Conservation (phyloP, 2,329 filamentous ascomycete species). For the Penicillium sp. region DNA sequence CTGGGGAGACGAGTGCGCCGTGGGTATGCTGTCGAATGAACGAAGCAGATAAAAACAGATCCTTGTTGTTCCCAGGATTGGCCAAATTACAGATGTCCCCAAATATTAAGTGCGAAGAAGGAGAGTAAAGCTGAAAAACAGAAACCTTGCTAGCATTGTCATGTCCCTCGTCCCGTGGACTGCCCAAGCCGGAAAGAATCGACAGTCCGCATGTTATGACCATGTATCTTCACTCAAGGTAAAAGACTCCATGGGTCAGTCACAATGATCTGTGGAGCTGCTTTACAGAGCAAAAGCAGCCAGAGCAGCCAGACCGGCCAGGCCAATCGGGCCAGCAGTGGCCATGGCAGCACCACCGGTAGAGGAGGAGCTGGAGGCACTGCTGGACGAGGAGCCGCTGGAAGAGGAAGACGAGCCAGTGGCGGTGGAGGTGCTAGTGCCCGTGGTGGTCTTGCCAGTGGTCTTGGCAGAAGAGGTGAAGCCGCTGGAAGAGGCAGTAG, state of each 20-base stretch:
- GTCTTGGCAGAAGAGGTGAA: conserved; percentile 14
- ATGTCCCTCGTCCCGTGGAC: conserved; percentile 20
- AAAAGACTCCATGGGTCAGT: background rate
- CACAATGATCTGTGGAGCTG: background rate
- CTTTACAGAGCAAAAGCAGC: conserved; percentile 46
- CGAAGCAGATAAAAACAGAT: conserved; percentile 6
- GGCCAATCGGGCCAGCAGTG: conserved; percentile 42
- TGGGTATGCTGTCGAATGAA: conserved; percentile 13
- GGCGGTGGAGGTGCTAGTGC: conserved; percentile 19
- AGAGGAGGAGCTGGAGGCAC: conserved; percentile 25
- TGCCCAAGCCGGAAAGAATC: background rate
- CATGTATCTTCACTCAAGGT: background rate
- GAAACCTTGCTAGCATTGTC: conserved; percentile 22
- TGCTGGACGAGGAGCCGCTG: conserved; percentile 13
- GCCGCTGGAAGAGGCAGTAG: conserved; percentile 11
- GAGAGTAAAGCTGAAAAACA: conserved; percentile 10
- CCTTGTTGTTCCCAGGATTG: conserved; percentile 4
- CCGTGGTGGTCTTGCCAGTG: conserved; percentile 13
- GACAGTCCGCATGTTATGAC: background rate
- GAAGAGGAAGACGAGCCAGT: conserved; percentile 13
- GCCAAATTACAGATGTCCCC: conserved; percentile 18
- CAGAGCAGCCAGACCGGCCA: conserved; percentile 47
- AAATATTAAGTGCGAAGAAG: conserved; percentile 12
- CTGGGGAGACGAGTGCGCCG: conserved; percentile 14
- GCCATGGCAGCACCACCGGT: conserved; percentile 38